Percentiles rank a stretch among this genome's conserved stretches.
These are phyloP conservation scores for Epichloe uncinata DNA, from an alignment of 2,329 filamentous ascomycete genomes.

Conservation along the genomic window DNA sequence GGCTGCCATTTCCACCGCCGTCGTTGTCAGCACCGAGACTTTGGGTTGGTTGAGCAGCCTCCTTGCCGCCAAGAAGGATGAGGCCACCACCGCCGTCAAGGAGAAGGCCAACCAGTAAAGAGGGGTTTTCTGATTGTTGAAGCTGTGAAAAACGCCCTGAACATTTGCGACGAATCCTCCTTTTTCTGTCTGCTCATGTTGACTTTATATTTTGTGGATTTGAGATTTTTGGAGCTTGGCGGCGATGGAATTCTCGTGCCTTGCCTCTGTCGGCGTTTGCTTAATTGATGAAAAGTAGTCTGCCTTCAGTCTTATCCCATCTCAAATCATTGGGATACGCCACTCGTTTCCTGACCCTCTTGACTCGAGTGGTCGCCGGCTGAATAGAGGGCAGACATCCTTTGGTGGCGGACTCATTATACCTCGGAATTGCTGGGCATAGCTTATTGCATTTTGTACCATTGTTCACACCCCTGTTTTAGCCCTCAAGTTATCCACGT, in stretches of 20 bases:
- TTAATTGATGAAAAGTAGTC: not conserved
- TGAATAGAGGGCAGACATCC: not conserved
- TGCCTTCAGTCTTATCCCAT: not conserved
- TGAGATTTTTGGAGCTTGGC: not conserved
- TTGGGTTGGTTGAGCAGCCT: conserved; percentile 46
- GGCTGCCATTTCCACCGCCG: conserved; percentile 53
- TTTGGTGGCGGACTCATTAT: conserved; percentile 1
- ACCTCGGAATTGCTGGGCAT: conserved; percentile 5
- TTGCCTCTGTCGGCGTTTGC: conserved; percentile 1
- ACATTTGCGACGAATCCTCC: too few species aligned
- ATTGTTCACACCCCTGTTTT: not conserved
- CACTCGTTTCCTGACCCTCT: not conserved
- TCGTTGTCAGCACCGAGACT: conserved; percentile 54
- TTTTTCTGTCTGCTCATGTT: too few species aligned
- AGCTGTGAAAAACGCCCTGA: not conserved
- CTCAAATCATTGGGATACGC: not conserved
- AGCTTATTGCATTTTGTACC: conserved; percentile 1
- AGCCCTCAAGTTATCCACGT: not conserved
- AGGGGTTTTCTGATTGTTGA: not conserved
- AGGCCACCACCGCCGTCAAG: conserved; percentile 40
- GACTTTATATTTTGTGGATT: not conserved
- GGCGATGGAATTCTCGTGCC: not conserved
- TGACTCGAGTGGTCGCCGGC: not conserved
- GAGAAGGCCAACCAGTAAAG: conserved; percentile 36
- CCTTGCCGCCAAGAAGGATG: conserved; percentile 47